These are phyloP conservation scores for Macrocybe gigantea DNA, from an alignment of 768 basidiomycete species.

Conservation along the genomic window DNA sequence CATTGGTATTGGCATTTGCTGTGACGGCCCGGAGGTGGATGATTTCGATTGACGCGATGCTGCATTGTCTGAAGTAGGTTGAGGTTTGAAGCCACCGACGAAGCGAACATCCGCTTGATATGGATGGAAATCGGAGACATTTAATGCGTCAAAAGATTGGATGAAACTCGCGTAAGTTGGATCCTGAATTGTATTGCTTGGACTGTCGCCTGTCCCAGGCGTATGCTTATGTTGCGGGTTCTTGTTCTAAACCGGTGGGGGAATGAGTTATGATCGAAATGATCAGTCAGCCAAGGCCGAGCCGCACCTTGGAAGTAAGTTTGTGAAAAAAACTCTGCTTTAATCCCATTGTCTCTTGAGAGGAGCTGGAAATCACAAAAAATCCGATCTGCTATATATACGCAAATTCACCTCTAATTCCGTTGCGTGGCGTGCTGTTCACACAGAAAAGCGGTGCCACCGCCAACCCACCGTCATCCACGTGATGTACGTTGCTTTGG, in stretches of 20 bases:
- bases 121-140: conserved; percentile 9
- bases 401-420: too few relatives aligned
- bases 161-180: conserved; percentile 10
- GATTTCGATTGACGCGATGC: conserved; percentile 1
- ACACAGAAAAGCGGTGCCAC: not conserved
- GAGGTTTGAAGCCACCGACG: conserved; percentile 45
- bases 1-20: not conserved
- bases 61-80: conserved; percentile 4
- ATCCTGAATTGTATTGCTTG: not conserved
- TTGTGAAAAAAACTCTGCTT: too few relatives aligned
- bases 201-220: conserved; percentile 10
- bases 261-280: too few relatives aligned
- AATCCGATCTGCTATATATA: too few relatives aligned
- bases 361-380: too few relatives aligned
- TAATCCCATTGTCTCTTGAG: too few relatives aligned
- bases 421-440: too few relatives aligned
- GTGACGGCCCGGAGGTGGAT: not conserved
- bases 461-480: not conserved
- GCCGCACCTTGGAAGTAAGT: too few relatives aligned
- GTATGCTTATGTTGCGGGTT: conserved; percentile 8
- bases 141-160: conserved; percentile 21
- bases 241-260: not conserved
- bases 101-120: conserved; percentile 21
- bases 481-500: conserved; percentile 1
- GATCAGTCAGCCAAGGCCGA: too few relatives aligned